These are phyloP conservation scores for Fusarium hostae DNA, from an alignment of 2,329 filamentous ascomycete genomes.

Conservation along the genomic window DNA sequence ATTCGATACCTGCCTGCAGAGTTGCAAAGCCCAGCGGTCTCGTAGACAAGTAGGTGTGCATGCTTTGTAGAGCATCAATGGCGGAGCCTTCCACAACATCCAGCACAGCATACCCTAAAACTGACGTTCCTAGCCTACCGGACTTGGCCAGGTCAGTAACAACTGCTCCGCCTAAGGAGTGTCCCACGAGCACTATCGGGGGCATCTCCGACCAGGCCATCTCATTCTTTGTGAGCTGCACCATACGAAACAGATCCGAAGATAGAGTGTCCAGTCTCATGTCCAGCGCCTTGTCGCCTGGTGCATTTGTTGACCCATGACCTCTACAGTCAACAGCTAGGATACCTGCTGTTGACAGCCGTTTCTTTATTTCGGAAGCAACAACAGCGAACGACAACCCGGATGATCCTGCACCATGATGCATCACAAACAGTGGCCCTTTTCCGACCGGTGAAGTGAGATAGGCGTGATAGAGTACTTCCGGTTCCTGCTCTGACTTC, in stretches of 20 bases:
- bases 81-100: constrained; percentile 97
- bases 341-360: constrained; percentile 82
- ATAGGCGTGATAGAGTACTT: constrained; percentile 83
- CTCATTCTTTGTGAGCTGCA: constrained; percentile 72
- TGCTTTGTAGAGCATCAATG: constrained; percentile 92
- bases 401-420: constrained; percentile 94
- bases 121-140: constrained; percentile 70
- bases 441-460: constrained; percentile 80
- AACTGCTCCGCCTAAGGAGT: constrained; percentile 92
- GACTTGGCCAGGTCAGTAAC: constrained; percentile 83
- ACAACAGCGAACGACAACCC: constrained; percentile 91
- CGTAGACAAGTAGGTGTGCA: constrained; percentile 90
- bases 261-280: constrained; percentile 79
- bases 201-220: constrained; percentile 82
- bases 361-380: constrained; percentile 78
- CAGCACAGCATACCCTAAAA: constrained; percentile 89
- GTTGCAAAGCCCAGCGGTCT: constrained; percentile 83
- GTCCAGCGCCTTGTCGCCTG: constrained; percentile 61
- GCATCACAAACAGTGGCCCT: constrained; percentile 88
- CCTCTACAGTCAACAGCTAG: constrained; percentile 87
- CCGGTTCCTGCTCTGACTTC: constrained; percentile 55
- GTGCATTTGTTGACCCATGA: constrained; percentile 78
- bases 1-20: constrained; percentile 84
- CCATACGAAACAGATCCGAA: constrained; percentile 75
- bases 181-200: constrained; percentile 83